Evolutionary conservation across 352 stramenopile genomes (phyloP).

Genomic region (Globisporangium middletonii): DNA sequence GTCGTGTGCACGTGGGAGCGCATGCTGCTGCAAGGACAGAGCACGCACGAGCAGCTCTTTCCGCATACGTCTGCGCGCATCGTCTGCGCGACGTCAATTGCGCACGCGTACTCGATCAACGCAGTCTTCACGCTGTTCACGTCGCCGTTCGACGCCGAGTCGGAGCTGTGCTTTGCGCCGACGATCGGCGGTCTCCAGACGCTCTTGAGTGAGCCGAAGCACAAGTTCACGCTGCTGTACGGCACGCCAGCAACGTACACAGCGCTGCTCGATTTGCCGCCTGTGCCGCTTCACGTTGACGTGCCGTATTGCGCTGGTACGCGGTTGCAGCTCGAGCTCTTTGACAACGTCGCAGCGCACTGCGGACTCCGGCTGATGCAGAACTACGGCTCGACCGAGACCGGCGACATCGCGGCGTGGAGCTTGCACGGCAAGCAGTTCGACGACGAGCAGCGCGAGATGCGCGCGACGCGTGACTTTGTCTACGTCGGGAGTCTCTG

Average conservation of each 20-base stretch:
- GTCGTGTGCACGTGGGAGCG: slow-evolving; percentile 66
- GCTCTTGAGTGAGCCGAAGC: slow-evolving; percentile 29
- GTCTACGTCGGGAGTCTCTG: slow-evolving; percentile 67
- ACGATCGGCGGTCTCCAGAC: slow-evolving; percentile 42
- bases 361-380: slow-evolving; percentile 75
- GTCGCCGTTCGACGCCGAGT: slow-evolving; percentile 50
- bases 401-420: slow-evolving; percentile 73
- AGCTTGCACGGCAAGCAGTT: slow-evolving; percentile 39
- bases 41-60: slow-evolving; percentile 73
- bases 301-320: slow-evolving; percentile 71
- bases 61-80: slow-evolving; percentile 50
- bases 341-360: slow-evolving; percentile 37
- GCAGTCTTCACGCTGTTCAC: slow-evolving; percentile 74
- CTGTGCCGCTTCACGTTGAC: slow-evolving; percentile 49
- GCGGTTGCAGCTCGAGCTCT: slow-evolving; percentile 46
- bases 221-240: slow-evolving; percentile 57
- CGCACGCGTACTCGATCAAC: slow-evolving; percentile 85
- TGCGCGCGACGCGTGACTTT: slow-evolving; percentile 21
- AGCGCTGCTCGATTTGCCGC: slow-evolving; percentile 43
- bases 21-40: slow-evolving; percentile 75
- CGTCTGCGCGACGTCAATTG: slow-evolving; percentile 74
- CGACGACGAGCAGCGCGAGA: slow-evolving; percentile 28
- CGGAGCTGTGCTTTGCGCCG: slow-evolving; percentile 65
- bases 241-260: slow-evolving; percentile 79
- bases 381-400: slow-evolving; percentile 86